Evolutionary conservation across 331 rosid species (phyloP), one percentile per base, ranked within the genome.

Genomic region (Acacia pycnantha): DNA sequence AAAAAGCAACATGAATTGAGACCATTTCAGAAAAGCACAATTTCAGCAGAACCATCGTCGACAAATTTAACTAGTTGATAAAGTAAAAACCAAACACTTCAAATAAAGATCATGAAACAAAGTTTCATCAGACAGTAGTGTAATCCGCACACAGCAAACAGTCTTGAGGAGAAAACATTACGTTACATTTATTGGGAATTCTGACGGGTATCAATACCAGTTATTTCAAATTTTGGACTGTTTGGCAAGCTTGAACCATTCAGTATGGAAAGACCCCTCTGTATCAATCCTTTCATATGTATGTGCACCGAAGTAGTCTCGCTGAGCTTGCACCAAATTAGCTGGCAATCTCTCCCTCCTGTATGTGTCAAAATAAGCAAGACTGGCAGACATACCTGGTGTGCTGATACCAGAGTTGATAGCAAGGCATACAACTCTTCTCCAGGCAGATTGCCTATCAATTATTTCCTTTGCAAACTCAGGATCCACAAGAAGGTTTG

Each of bases 191-290:
- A 81, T 85, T 77, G 65, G 46, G 76, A 80, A 81, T 80, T 80
- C 66, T 24, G 82, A 61, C 21, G 13, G 21, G 80, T 79, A 61
- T 8, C 53, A 78, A 82, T 77, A 58, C 59, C 53, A 58, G 48
- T 66, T 68, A 84, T 77, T 85, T 90, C 47, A 92, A 53, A 71
- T 71, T 87, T 79, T 88, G 14, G 87, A 90, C 84, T 87, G 94
- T 81, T 85, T 86, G 44, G 97, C 94, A 53, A 94, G 88, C 93
- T 91, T 92, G 96, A 92, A 94, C 98, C 98, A 94, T 78, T 94
- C 97, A 6, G 98, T 92, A 50, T 94, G 98, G 91, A 87, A 94
- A 37, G 96, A 81, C n/a, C 98, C 97, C 51, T 91, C 94, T 1
- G 72, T 27, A 44, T 92, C 98, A 61, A 77, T 77, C 86, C 89